Evolutionary conservation across 371 early-diverging fungal genomes (phyloP).

Genomic region (Mucor indicus): DNA sequence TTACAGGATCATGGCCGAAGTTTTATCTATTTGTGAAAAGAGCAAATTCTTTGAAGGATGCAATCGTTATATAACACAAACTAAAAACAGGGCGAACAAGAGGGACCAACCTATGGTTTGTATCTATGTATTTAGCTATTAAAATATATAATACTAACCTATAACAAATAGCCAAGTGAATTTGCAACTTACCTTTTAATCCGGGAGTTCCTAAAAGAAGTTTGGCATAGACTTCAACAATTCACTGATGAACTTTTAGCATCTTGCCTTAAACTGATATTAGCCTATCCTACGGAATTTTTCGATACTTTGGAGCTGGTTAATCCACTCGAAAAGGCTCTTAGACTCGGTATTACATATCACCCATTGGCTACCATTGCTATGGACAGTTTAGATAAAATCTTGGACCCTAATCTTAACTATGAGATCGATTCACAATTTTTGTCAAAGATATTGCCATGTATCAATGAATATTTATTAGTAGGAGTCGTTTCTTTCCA

Average conservation of each 20-base stretch:
- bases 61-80: no score
- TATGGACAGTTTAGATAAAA: conserved; percentile 60
- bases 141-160: no score
- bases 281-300: conserved; percentile 62
- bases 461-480: conserved; percentile 65
- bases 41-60: conserved; percentile 32
- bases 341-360: conserved; percentile 69
- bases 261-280: conserved; percentile 63
- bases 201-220: conserved; percentile 55
- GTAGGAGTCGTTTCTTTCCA: conserved; percentile 31
- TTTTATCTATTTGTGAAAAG: conserved; percentile 46
- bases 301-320: conserved; percentile 48
- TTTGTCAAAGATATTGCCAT: conserved; percentile 50
- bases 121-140: no score
- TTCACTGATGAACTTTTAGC: conserved; percentile 79
- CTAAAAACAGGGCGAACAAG: no score
- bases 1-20: conserved; percentile 63
- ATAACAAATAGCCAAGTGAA: conserved; percentile 16
- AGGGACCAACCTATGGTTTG: no score
- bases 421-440: conserved; percentile 17
- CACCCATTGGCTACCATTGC: conserved; percentile 63
- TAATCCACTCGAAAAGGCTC: conserved; percentile 57
- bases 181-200: conserved; percentile 36
- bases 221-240: conserved; percentile 59
- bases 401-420: conserved; percentile 37